Percentiles rank a stretch among this genome's conserved stretches.
Conservation (phyloP, 768 basidiomycete genomes). For the Scleroderma citrinum region DNA sequence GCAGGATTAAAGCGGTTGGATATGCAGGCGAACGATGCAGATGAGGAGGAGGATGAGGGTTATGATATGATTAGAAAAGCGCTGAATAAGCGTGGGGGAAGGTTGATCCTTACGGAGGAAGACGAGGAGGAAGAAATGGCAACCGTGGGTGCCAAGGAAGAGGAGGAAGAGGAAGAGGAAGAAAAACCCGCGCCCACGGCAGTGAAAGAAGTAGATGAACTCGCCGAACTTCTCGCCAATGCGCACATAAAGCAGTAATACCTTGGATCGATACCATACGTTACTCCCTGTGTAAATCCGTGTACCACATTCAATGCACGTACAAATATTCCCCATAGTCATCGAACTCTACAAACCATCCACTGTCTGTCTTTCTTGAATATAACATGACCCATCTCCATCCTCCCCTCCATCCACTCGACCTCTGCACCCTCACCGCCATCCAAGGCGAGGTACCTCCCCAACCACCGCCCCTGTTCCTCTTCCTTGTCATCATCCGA, state of each 20-base stretch:
- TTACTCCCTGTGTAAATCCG: background rate
- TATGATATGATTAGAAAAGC: slow-evolving; percentile 47
- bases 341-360: slow-evolving; percentile 52
- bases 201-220: slow-evolving; percentile 43
- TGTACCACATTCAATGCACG: background rate
- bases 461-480: slow-evolving; percentile 44
- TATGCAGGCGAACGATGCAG: slow-evolving; percentile 86
- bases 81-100: slow-evolving; percentile 62
- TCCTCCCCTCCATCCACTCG: slow-evolving; percentile 49
- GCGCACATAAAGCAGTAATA: slow-evolving; percentile 42
- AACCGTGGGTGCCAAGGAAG: slow-evolving; percentile 26
- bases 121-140: slow-evolving; percentile 59
- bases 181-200: slow-evolving; percentile 19
- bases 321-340: slow-evolving; percentile 1
- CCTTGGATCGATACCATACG: background rate
- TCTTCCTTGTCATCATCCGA: too few relatives aligned
- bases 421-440: slow-evolving; percentile 30
- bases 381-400: slow-evolving; percentile 41
- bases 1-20: slow-evolving; percentile 62
- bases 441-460: slow-evolving; percentile 41
- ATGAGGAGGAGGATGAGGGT: slow-evolving; percentile 69
- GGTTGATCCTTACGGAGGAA: slow-evolving; percentile 64
- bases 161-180: slow-evolving; percentile 19
- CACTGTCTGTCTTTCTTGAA: slow-evolving; percentile 58
- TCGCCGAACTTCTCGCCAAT: slow-evolving; percentile 65